Evolutionary conservation across 2,329 filamentous ascomycete species (phyloP).

Genomic region (Ascochyta lentis): DNA sequence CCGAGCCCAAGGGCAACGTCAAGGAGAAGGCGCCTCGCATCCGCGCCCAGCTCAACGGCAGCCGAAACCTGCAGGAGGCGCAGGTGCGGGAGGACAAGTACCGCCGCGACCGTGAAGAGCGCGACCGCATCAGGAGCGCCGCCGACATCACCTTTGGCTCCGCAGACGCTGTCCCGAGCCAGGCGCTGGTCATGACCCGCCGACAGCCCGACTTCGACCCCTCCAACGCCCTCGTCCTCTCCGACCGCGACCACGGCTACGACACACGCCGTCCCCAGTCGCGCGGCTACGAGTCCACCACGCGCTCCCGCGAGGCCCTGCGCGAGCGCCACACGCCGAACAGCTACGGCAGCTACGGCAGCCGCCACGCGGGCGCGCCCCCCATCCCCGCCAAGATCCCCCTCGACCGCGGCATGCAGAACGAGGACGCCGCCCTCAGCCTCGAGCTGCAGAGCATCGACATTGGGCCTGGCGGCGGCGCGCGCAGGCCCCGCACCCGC

Average conservation of each 20-base stretch:
- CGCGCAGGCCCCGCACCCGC: slow-evolving; percentile 25
- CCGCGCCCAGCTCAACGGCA: slow-evolving; percentile 59
- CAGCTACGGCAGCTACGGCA: slow-evolving; percentile 29
- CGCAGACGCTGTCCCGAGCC: slow-evolving; percentile 25
- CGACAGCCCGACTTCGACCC: slow-evolving; percentile 23
- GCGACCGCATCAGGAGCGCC: slow-evolving; percentile 43
- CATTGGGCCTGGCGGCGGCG: slow-evolving; percentile 46
- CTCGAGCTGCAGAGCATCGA: slow-evolving; percentile 69
- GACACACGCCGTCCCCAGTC: slow-evolving; percentile 39
- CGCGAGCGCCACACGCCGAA: slow-evolving; percentile 46
- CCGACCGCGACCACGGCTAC: slow-evolving; percentile 21
- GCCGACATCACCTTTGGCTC: slow-evolving; percentile 35
- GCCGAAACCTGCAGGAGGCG: slow-evolving; percentile 51
- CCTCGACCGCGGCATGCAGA: slow-evolving; percentile 45
- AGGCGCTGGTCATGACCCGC: slow-evolving; percentile 39
- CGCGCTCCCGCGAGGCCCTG: slow-evolving; percentile 29
- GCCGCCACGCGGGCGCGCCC: slow-evolving; percentile 53
- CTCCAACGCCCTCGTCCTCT: slow-evolving; percentile 29
- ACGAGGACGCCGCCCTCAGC: slow-evolving; percentile 65
- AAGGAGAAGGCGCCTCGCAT: slow-evolving; percentile 51
- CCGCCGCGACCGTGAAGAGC: slow-evolving; percentile 41
- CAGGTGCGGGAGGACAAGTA: slow-evolving; percentile 42
- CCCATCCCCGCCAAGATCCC: slow-evolving; percentile 76
- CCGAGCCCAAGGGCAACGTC: slow-evolving; percentile 64
- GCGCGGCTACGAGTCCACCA: slow-evolving; percentile 30